phyloP scores from a whole-genome alignment of 2,329 filamentous ascomycete genomes.

The Aurifilum marmelostoma region DNA sequence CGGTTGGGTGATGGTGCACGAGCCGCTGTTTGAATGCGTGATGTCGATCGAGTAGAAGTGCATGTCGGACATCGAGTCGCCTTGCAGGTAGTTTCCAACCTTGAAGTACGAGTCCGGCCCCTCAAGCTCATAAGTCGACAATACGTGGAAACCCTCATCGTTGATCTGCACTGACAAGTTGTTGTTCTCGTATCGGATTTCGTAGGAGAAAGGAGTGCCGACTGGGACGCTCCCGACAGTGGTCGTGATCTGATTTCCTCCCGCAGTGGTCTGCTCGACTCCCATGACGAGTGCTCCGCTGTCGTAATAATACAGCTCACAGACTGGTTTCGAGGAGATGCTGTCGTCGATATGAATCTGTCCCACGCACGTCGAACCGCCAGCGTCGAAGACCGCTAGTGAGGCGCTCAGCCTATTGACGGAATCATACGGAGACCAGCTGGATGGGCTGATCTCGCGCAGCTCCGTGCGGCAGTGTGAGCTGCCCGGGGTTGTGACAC shows the following conservation, averaged over 20 bases:
- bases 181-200: slow-evolving; percentile 6
- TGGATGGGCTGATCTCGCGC: slow-evolving; percentile 40
- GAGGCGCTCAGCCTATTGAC: slow-evolving; percentile 40
- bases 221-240: not conserved
- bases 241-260: slow-evolving; percentile 38
- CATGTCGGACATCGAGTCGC: not conserved
- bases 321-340: slow-evolving; percentile 44
- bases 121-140: slow-evolving; percentile 7
- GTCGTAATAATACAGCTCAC: slow-evolving; percentile 44
- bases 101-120: slow-evolving; percentile 12
- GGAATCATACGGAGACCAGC: slow-evolving; percentile 39
- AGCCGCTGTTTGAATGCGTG: not conserved
- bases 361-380: slow-evolving; percentile 43
- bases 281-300: slow-evolving; percentile 42
- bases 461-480: slow-evolving; percentile 48
- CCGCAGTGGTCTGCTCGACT: slow-evolving; percentile 41
- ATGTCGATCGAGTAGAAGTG: not conserved
- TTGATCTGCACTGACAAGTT: slow-evolving; percentile 5
- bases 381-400: slow-evolving; percentile 40
- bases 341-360: slow-evolving; percentile 44
- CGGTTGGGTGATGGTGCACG: not conserved
- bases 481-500: slow-evolving; percentile 45
- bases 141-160: not conserved
- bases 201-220: not conserved
- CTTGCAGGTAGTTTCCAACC: slow-evolving; percentile 7